Base-by-base conservation (phyloP, 768 basidiomycete genomes). In the Lepiota venenata region DNA sequence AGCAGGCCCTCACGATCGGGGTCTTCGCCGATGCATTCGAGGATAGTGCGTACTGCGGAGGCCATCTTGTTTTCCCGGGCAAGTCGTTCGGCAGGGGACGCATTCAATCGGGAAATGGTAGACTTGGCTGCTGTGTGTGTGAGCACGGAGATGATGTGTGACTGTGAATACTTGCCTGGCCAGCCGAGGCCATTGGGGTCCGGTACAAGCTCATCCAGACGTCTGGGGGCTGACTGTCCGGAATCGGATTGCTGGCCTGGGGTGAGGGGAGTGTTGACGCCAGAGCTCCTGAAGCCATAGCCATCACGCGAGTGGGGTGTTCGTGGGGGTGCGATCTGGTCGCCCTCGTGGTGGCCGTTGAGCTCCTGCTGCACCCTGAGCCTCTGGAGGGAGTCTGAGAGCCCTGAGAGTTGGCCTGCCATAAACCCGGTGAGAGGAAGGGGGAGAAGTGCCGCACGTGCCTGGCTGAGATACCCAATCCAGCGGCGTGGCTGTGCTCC, bases 11-110 rank as follows among this genome's bases (percentile, higher is more conserved):
- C 96, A 35, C 97, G 82, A 68, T 92, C 85, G 4, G 97, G 97
- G 73, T 98, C 97, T 72, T 99, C 97, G 54, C 97, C 97, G 57
- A 99, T 95, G 69, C 94, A 96, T 65, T 98, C 95, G 43, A 99
- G 82, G 43, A 99, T 85, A 36, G 89, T 90, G 52, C 94, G 84
- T 57, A 99, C 87, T 5, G 97, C 97, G 40, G 75, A 74, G 3
- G 88, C 78, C 71, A 99, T 85, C 58, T 82, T 87, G 58, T 82
- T 76, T 66, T 95, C 87, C 42, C 92, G 81, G 40, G 77, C 83
- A 2, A 74, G 75, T 37, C 82, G 83, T 68, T 96, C 89, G 45
- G 78, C 81, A 2, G 85, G 78, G 0, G 91, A 87, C 3, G 90
- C 88, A 63, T 90, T 85, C 41, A 97, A 78, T 52, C 95, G 85